Percentiles rank a stretch among this genome's conserved stretches.
Conservation (phyloP, 768 basidiomycete genomes). For the Paxillus rubicundulus region DNA sequence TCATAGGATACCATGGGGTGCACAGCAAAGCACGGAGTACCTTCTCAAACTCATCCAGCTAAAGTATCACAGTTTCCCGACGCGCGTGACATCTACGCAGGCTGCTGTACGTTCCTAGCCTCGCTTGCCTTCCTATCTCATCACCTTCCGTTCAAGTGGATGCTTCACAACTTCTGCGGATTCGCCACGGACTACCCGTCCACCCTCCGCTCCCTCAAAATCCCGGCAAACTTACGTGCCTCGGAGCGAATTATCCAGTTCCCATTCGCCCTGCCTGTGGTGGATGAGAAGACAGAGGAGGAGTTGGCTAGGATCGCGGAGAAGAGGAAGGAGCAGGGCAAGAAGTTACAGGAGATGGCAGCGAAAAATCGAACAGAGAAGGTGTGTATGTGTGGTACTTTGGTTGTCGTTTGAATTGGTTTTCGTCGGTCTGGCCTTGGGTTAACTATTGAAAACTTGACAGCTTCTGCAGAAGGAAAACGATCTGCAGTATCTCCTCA, state of each 20-base stretch:
- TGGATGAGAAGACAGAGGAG: constrained; percentile 89
- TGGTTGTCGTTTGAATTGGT: neutral
- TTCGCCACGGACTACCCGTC: constrained; percentile 74
- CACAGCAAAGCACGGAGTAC: constrained; percentile 86
- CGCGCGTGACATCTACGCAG: constrained; percentile 73
- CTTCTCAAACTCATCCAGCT: constrained; percentile 91
- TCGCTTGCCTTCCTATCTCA: neutral
- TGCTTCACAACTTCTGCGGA: constrained; percentile 84
- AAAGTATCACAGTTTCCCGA: constrained; percentile 92
- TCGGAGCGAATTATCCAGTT: constrained; percentile 82
- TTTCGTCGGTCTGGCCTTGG: neutral
- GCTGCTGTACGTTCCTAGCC: constrained; percentile 57
- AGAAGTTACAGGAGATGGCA: constrained; percentile 87
- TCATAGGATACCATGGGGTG: constrained; percentile 93
- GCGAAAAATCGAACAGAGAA: constrained; percentile 84
- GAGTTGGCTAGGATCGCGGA: constrained; percentile 78
- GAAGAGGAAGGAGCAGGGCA: constrained; percentile 80
- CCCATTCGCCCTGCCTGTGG: constrained; percentile 61
- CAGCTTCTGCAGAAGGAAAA: constrained; percentile 75
- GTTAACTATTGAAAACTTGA: neutral
- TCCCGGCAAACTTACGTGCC: constrained; percentile 61
- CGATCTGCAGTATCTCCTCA: constrained; percentile 63
- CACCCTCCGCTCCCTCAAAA: constrained; percentile 62
- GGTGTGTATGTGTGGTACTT: constrained; percentile 37
- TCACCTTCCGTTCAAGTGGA: constrained; percentile 57